Base-by-base conservation (phyloP, 306 rosid genomes). In the Mimosa pudica region DNA sequence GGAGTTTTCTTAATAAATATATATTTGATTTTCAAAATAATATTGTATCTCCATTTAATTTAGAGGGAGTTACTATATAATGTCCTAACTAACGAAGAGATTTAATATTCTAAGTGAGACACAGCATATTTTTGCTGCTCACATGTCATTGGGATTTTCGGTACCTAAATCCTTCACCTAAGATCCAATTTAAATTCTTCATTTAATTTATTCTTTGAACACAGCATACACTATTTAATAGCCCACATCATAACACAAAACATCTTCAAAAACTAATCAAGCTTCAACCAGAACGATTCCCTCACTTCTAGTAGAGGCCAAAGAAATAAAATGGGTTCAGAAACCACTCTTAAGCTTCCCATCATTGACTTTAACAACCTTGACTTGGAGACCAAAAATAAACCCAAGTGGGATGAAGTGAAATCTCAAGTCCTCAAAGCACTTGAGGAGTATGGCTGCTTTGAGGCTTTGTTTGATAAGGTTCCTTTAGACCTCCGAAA, bases 261-360 rank as follows among this genome's bases (percentile, higher is more conserved):
- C 76, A 16, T 12, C 32, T 18, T 58, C 64, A 58, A 58, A 18
- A 18, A 9, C 2, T 4, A 6, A 57, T 10, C 61, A 6, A 58
- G 64, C 64, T 58, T 20, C n/a, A 7, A 18, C 63, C 17, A 18
- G 63, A 57, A 18, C 11, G 2, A 58, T 58, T 11, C 33, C 64
- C 20, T 58, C 64, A 45, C 10, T 54, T 77, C 10, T 54, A 84
- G 24, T 71, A 77, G 51, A 81, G 62, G 55, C 3, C 45, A 86
- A 24, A 30, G 9, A 30, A 71, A 45, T 30, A 18, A 77, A 70
- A 60, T 93, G 98, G 88, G 82, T 0, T 77, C 89, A 17, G 87
- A 86, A 82, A 73, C 78, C 41, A 17, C 79, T 71, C 85, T 47
- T 35, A 86, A 70, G 75, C 97, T 93, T 85, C 97, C 93, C 0